Percentiles rank a stretch among this genome's conserved stretches.
Evolutionary conservation across 768 basidiomycete species (phyloP).

Genomic region (Gymnopilus dilepis): DNA sequence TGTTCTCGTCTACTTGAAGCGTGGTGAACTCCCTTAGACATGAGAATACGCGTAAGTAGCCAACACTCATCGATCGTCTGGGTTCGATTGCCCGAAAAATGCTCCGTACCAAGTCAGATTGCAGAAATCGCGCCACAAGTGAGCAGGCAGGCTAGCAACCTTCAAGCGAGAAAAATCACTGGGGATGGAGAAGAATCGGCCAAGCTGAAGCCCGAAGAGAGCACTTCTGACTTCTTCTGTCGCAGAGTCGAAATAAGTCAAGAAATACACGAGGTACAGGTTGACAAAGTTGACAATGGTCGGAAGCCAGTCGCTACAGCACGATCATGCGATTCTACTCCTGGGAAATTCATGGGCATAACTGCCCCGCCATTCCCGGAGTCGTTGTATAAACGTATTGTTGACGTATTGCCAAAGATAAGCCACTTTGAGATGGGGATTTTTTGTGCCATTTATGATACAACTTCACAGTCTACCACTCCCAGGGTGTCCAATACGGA

Average conservation of each 20-base stretch:
- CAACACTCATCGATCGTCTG: neutral
- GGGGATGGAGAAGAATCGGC: neutral
- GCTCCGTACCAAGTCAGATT: no score
- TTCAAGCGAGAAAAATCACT: neutral
- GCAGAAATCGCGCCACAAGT: neutral
- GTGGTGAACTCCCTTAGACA: neutral
- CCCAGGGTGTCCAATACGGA: no score
- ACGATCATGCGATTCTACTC: neutral
- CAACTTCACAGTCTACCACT: no score
- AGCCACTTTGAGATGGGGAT: no score
- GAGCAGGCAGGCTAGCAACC: neutral
- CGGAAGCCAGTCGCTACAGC: neutral
- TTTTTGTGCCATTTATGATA: no score
- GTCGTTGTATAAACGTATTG: no score
- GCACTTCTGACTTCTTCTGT: neutral
- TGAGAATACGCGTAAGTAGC: neutral
- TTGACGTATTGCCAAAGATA: no score
- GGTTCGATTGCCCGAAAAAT: no score
- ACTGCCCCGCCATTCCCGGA: no score
- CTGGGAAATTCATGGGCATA: neutral
- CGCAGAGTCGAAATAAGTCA: neutral
- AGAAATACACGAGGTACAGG: neutral
- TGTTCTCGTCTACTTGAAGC: neutral
- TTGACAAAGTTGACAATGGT: neutral
- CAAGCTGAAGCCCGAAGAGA: neutral